Evolutionary conservation across 2,329 filamentous ascomycete species (phyloP).

Genomic region (Fusarium falciforme): DNA sequence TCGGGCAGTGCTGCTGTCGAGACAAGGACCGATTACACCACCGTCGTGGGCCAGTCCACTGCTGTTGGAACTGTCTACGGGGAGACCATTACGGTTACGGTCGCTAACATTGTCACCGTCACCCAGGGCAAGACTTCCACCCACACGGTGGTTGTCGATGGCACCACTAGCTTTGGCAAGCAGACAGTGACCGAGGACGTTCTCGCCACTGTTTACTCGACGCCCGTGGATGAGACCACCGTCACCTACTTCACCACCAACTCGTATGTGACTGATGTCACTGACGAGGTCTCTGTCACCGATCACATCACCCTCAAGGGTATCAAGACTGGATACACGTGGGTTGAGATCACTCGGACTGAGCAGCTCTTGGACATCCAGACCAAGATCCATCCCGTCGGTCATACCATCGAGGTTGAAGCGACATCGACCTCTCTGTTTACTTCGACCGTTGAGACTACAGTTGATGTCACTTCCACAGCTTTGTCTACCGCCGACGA

Average conservation of each 20-base stretch:
- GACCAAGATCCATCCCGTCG: neutral
- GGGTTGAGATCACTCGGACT: slow-evolving; percentile 4
- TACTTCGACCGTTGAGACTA: slow-evolving; percentile 12
- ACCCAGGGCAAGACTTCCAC: slow-evolving; percentile 5
- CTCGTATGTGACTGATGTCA: slow-evolving; percentile 3
- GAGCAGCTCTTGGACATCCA: slow-evolving; percentile 7
- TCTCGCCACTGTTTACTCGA: slow-evolving; percentile 6
- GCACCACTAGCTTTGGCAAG: neutral
- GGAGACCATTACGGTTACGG: slow-evolving; percentile 4
- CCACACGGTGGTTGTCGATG: neutral
- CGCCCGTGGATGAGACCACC: neutral
- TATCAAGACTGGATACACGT: slow-evolving; percentile 1
- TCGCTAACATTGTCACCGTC: neutral
- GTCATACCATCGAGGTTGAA: neutral
- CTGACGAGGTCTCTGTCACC: neutral
- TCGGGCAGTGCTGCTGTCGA: neutral
- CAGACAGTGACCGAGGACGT: slow-evolving; percentile 11
- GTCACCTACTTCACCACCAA: slow-evolving; percentile 1
- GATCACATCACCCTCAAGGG: slow-evolving; percentile 6
- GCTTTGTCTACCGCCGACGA: slow-evolving; percentile 8
- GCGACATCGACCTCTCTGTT: slow-evolving; percentile 2
- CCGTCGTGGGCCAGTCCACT: neutral
- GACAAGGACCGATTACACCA: neutral
- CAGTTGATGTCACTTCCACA: slow-evolving; percentile 8
- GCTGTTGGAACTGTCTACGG: slow-evolving; percentile 8